A percentile compares a stretch with the other conserved stretches of the same genome.
These are phyloP conservation scores for Metschnikowia continentalis DNA, from an alignment of 805 yeast species.

Conservation along the genomic window DNA sequence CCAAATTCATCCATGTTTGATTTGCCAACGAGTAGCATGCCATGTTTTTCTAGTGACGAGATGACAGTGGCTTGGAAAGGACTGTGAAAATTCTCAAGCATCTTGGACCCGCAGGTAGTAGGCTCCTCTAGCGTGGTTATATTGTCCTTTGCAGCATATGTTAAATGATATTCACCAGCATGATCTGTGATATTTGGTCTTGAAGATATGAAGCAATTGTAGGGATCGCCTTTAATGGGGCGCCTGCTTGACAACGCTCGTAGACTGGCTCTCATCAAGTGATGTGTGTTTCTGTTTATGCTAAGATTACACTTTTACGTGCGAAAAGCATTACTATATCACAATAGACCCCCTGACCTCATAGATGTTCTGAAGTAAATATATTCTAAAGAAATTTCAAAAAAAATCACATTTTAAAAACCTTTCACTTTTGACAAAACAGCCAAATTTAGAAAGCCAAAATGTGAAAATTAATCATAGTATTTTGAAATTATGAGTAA, in stretches of 20 bases:
- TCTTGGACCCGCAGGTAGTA: conserved; percentile 77
- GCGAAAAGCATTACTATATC: background rate
- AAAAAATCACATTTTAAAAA: background rate
- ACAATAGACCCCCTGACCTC: too few species aligned
- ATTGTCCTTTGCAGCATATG: conserved; percentile 63
- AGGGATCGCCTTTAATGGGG: conserved; percentile 7
- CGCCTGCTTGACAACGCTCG: background rate
- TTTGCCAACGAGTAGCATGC: conserved; percentile 65
- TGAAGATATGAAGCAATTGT: conserved; percentile 12
- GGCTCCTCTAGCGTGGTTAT: conserved; percentile 58
- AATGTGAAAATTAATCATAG: too few species aligned
- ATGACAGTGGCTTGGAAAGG: conserved; percentile 83
- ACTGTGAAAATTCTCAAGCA: conserved; percentile 55
- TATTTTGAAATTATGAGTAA: too few species aligned
- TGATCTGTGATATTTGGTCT: background rate
- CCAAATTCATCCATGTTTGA: conserved; percentile 96
- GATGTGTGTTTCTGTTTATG: background rate
- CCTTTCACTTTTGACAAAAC: too few species aligned
- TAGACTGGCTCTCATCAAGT: background rate
- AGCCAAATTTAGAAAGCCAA: too few species aligned
- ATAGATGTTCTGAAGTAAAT: too few species aligned
- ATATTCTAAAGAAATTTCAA: too few species aligned
- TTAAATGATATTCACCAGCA: background rate
- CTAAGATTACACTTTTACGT: background rate
- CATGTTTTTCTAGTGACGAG: conserved; percentile 45